A percentile compares a stretch with the other conserved stretches of the same genome.
These are phyloP conservation scores for Arabidopsis lyrata DNA, from an alignment of 441 rosid species.

Conservation along the genomic window DNA sequence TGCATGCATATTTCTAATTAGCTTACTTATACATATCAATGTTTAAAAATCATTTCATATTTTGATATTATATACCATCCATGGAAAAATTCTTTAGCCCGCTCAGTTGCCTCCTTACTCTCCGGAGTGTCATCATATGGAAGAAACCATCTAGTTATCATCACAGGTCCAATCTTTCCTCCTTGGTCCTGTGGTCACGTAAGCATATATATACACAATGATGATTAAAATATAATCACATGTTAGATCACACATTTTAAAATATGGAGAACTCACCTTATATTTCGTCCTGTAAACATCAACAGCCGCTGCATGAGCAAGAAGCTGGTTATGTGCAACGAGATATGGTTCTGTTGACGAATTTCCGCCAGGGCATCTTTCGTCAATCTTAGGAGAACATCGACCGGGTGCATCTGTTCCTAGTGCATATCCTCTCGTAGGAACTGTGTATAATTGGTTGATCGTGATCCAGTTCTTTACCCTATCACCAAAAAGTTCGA, in stretches of 20 bases:
- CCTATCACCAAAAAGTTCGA: conserved; percentile 47
- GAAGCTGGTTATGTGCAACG: conserved; percentile 41
- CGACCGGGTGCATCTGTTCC: conserved; percentile 45
- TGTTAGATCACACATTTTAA: not conserved
- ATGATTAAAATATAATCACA: not conserved
- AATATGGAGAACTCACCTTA: conserved; percentile 18
- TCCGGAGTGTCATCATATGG: conserved; percentile 47
- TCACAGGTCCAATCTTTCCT: conserved; percentile 72
- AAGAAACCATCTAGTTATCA: conserved; percentile 83
- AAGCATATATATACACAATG: not conserved
- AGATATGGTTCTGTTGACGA: conserved; percentile 45
- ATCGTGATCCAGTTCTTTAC: conserved; percentile 52
- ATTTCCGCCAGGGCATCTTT: conserved; percentile 43
- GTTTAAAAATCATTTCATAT: not conserved
- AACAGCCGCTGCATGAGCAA: conserved; percentile 41
- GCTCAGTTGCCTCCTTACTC: conserved; percentile 64
- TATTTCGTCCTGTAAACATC: conserved; percentile 32
- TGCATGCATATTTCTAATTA: not conserved
- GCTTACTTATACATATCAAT: not conserved
- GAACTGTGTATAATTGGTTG: conserved; percentile 39
- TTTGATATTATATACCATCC: conserved; percentile 60
- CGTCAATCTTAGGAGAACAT: conserved; percentile 45
- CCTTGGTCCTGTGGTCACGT: conserved; percentile 52
- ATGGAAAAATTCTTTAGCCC: conserved; percentile 71
- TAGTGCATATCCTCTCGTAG: conserved; percentile 38